Conservation (phyloP, 1,284 basidiomycete species). For the Ustilago bromivora region DNA sequence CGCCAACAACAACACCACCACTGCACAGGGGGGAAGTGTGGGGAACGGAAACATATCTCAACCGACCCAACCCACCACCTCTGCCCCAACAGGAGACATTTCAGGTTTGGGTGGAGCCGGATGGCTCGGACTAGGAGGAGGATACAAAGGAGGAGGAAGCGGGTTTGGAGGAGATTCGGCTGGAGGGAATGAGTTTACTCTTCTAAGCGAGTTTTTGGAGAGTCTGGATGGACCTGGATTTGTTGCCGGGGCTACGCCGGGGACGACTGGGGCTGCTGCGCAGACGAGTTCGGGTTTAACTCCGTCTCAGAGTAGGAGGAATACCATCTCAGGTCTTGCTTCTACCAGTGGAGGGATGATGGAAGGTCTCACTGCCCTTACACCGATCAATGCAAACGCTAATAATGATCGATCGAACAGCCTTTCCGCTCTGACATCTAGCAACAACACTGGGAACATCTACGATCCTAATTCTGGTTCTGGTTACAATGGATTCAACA, state of each 20-base stretch:
- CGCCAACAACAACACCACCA: slow-evolving; percentile 3
- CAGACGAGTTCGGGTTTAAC: slow-evolving; percentile 22
- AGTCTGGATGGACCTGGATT: slow-evolving; percentile 60
- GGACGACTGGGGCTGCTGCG: slow-evolving; percentile 22
- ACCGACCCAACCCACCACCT: neutral
- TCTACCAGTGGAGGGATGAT: slow-evolving; percentile 6
- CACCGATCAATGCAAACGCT: slow-evolving; percentile 21
- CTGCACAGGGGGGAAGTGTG: neutral
- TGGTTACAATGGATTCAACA: neutral
- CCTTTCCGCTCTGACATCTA: neutral
- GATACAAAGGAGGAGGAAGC: slow-evolving; percentile 44
- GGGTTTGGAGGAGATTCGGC: slow-evolving; percentile 61
- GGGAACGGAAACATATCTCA: neutral
- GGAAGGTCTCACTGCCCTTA: slow-evolving; percentile 31
- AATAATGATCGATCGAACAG: neutral
- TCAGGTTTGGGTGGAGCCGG: slow-evolving; percentile 59
- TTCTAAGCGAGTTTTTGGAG: slow-evolving; percentile 66
- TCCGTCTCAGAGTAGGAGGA: slow-evolving; percentile 33
- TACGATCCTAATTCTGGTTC: neutral
- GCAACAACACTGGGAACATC: neutral
- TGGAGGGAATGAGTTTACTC: slow-evolving; percentile 63
- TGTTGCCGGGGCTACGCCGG: slow-evolving; percentile 32
- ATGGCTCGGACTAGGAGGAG: slow-evolving; percentile 63
- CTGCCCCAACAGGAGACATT: slow-evolving; percentile 11
- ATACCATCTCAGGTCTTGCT: slow-evolving; percentile 31